Evolutionary conservation across 2,329 filamentous ascomycete genomes (phyloP).

Genomic region (Hymenoscyphus scutula): DNA sequence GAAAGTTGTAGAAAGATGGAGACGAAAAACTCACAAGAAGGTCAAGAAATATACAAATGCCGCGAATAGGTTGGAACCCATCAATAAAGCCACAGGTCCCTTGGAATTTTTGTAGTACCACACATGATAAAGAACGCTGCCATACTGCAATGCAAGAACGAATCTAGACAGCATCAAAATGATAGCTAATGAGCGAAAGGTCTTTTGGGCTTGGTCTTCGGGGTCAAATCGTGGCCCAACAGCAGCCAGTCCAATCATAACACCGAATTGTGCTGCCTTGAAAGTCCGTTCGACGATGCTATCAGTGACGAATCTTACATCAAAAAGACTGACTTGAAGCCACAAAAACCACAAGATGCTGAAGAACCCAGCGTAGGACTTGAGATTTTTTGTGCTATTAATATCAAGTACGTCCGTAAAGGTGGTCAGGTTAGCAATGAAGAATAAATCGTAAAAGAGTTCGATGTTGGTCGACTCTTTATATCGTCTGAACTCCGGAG

Average conservation of each 20-base stretch:
- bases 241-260: constrained; percentile 47
- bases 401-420: constrained; percentile 56
- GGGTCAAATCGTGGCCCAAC: constrained; percentile 40
- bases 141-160: constrained; percentile 40
- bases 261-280: constrained; percentile 52
- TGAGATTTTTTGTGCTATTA: constrained; percentile 46
- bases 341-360: constrained; percentile 54
- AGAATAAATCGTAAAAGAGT: constrained; percentile 60
- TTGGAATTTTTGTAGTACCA: constrained; percentile 26
- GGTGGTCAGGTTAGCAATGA: constrained; percentile 58
- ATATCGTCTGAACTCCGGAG: constrained; percentile 11
- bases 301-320: constrained; percentile 56
- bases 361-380: constrained; percentile 52
- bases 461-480: constrained; percentile 30
- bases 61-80: constrained; percentile 20
- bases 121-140: constrained; percentile 20
- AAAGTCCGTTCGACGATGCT: constrained; percentile 52
- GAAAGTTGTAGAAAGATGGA: not conserved
- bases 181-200: constrained; percentile 30
- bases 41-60: constrained; percentile 26
- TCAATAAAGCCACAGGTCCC: constrained; percentile 20
- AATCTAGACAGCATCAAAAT: constrained; percentile 40
- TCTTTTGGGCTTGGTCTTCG: constrained; percentile 9
- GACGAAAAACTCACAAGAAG: constrained; percentile 19
- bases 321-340: constrained; percentile 57